Percentiles rank a stretch among this genome's conserved stretches.
phyloP scores from a whole-genome alignment of 1,139 yeast genomes.

The Hanseniaspora uvarum region DNA sequence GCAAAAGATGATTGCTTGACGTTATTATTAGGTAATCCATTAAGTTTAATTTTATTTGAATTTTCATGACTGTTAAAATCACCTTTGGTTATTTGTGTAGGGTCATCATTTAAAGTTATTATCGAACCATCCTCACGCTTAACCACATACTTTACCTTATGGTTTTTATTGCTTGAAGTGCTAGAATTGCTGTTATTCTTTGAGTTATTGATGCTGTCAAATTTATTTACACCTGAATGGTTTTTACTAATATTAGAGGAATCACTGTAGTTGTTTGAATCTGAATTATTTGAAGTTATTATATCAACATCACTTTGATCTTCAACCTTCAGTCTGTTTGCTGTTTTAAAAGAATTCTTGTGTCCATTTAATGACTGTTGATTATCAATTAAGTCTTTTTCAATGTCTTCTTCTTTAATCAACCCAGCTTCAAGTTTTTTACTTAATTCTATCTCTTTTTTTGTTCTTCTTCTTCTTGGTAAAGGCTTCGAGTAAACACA shows the following conservation, averaged over 20 bases:
- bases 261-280: not conserved
- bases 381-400: not conserved
- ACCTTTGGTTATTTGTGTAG: slow-evolving; percentile 1
- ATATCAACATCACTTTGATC: not conserved
- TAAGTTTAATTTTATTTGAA: slow-evolving; percentile 18
- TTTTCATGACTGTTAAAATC: slow-evolving; percentile 18
- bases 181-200: slow-evolving; percentile 6
- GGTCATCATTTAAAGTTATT: slow-evolving; percentile 18
- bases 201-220: not conserved
- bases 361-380: not conserved
- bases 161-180: not conserved
- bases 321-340: not conserved
- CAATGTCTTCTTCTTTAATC: slow-evolving; percentile 5
- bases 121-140: slow-evolving; percentile 20
- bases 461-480: slow-evolving; percentile 21
- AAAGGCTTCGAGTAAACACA: slow-evolving; percentile 47
- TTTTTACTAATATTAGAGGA: not conserved
- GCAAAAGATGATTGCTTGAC: slow-evolving; percentile 18
- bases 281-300: not conserved
- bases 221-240: not conserved
- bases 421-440: slow-evolving; percentile 15
- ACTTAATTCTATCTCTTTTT: slow-evolving; percentile 18
- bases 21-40: slow-evolving; percentile 13
- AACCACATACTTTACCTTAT: slow-evolving; percentile 21
- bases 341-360: not conserved